phyloP scores from a whole-genome alignment of 257 asterid genomes.

The Scutellaria galericulata region DNA sequence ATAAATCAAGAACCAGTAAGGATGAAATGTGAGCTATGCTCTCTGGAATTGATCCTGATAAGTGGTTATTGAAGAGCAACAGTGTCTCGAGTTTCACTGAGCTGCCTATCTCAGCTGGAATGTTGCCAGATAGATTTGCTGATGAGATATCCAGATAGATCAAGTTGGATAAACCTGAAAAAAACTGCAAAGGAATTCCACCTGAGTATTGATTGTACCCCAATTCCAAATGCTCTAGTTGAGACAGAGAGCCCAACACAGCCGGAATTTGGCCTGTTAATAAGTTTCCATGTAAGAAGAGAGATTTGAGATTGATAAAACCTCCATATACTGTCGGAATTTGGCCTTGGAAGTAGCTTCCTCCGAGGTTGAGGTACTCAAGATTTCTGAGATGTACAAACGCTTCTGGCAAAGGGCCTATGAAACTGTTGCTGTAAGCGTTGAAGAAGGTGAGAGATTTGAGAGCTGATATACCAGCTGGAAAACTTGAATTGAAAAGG shows the following conservation, averaged over 20 bases:
- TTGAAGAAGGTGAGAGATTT: conserved; percentile 50
- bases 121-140: conserved; percentile 69
- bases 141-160: conserved; percentile 68
- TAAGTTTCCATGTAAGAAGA: conserved; percentile 67
- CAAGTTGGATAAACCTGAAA: conserved; percentile 44
- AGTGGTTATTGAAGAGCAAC: conserved; percentile 57
- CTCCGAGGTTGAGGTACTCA: conserved; percentile 85
- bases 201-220: conserved; percentile 72
- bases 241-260: conserved; percentile 51
- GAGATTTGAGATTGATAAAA: conserved; percentile 47
- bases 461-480: conserved; percentile 64
- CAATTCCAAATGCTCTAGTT: conserved; percentile 67
- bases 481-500: conserved; percentile 65
- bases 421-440: conserved; percentile 82
- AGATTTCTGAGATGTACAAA: conserved; percentile 53
- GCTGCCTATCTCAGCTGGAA: conserved; percentile 58
- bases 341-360: conserved; percentile 74
- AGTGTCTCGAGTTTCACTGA: conserved; percentile 54
- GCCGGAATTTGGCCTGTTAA: conserved; percentile 66
- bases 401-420: conserved; percentile 71
- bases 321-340: conserved; percentile 69
- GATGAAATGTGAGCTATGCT: conserved; percentile 49
- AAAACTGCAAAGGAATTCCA: conserved; percentile 57
- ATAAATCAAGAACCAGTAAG: conserved; percentile 61
- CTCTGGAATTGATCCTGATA: conserved; percentile 64